Evolutionary conservation across 768 basidiomycete genomes (phyloP).

Genomic region (Hypholoma fasciculare): DNA sequence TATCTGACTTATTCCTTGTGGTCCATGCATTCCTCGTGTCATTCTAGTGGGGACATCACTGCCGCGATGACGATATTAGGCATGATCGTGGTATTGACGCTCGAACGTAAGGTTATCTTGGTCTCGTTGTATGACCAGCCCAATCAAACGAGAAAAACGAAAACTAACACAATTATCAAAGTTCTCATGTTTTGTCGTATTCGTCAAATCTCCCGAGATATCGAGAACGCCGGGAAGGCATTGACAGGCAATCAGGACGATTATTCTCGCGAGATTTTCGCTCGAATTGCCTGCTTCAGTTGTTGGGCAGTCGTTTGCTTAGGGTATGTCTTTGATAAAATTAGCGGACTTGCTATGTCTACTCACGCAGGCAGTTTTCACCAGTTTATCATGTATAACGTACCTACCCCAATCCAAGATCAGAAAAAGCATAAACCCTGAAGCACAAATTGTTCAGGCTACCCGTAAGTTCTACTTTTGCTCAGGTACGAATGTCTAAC

Average conservation of each 20-base stretch:
- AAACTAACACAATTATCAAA: background rate
- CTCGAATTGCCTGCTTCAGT: background rate
- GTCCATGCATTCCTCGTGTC: background rate
- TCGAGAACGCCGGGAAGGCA: background rate
- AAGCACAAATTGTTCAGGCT: background rate
- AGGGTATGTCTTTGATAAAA: background rate
- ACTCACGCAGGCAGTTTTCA: background rate
- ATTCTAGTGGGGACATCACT: background rate
- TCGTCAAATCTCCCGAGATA: background rate
- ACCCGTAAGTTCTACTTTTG: background rate
- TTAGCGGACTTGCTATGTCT: background rate
- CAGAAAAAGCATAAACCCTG: background rate
- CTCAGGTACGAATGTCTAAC: background rate
- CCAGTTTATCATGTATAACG: background rate
- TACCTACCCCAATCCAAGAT: background rate
- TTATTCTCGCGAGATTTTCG: background rate
- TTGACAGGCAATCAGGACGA: background rate
- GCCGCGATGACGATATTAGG: constrained; percentile 1
- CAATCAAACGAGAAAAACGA: too few relatives aligned
- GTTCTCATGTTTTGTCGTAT: background rate
- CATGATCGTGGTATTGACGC: constrained; percentile 35
- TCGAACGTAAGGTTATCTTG: constrained; percentile 21
- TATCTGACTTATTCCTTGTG: background rate
- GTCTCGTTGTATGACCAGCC: too few relatives aligned
- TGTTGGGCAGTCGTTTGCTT: background rate